Evolutionary conservation across 352 stramenopile species (phyloP).

Genomic region (Globisporangium echinulatum): DNA sequence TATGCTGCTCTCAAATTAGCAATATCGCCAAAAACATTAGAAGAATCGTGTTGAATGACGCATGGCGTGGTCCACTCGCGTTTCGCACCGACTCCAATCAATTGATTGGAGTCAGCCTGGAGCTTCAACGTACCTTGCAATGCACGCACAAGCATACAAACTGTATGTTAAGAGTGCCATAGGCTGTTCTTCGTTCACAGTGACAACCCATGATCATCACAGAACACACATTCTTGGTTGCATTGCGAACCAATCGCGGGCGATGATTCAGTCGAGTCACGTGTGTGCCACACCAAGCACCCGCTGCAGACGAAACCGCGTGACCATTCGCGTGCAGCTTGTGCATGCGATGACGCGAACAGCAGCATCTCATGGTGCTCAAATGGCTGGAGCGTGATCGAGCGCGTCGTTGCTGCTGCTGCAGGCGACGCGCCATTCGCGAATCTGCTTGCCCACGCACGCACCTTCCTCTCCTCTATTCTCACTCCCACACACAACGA

Average conservation of each 20-base stretch:
- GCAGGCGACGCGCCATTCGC: conserved; percentile 3
- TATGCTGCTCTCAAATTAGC: too few relatives aligned
- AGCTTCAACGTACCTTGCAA: not conserved
- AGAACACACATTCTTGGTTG: not conserved
- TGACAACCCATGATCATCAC: not conserved
- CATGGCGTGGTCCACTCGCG: not conserved
- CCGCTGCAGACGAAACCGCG: not conserved
- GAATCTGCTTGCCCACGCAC: conserved; percentile 7
- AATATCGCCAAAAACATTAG: too few relatives aligned
- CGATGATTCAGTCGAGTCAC: not conserved
- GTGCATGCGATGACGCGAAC: not conserved
- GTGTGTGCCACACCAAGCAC: not conserved
- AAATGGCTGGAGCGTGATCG: not conserved
- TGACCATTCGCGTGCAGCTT: not conserved
- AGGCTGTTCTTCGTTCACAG: not conserved
- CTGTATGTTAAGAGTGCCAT: not conserved
- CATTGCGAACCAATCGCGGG: not conserved
- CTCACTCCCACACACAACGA: conserved; percentile 7
- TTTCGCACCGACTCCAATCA: not conserved
- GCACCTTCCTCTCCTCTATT: conserved; percentile 1
- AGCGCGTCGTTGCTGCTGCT: too few relatives aligned
- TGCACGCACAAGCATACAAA: not conserved
- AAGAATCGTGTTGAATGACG: not conserved
- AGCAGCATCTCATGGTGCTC: not conserved
- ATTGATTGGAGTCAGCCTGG: conserved; percentile 1